phyloP scores from a whole-genome alignment of 1,284 basidiomycete species.

The Apiotrichum veenhuisii region DNA sequence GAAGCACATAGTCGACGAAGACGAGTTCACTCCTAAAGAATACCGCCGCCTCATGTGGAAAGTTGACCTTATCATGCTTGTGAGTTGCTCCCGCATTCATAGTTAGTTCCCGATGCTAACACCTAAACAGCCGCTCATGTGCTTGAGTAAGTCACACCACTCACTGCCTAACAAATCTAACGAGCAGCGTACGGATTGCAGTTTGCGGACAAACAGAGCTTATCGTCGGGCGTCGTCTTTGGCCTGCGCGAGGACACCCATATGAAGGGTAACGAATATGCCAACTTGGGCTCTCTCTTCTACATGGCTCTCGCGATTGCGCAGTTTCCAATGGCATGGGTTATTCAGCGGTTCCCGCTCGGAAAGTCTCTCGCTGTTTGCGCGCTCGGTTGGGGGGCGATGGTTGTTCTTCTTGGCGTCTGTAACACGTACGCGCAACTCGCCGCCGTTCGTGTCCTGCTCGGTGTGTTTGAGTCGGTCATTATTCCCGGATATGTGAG shows the following conservation, averaged over 20 bases:
- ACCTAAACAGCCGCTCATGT: no score
- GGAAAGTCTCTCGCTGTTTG: conserved; percentile 20
- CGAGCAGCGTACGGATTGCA: no score
- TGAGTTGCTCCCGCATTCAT: no score
- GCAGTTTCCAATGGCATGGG: conserved; percentile 26
- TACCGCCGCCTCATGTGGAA: no score
- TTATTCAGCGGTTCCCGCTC: conserved; percentile 29
- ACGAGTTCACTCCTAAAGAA: no score
- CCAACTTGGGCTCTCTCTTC: conserved; percentile 22
- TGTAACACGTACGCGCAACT: conserved; percentile 30
- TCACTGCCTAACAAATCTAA: no score
- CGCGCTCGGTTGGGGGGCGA: conserved; percentile 24
- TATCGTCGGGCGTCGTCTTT: conserved; percentile 23
- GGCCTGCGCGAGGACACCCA: conserved; percentile 20
- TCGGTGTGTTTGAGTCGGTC: conserved; percentile 32
- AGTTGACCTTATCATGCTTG: no score
- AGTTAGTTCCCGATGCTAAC: no score
- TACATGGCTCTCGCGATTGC: conserved; percentile 23
- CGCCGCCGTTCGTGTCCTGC: conserved; percentile 23
- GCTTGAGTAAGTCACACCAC: no score
- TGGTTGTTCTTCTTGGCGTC: conserved; percentile 25
- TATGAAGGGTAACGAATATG: conserved; percentile 20
- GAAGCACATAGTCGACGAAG: no score
- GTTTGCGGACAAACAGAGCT: conserved; percentile 20
- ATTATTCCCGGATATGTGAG: conserved; percentile 21